Conservation (phyloP, 148 eudicot genomes). For the Euryodendron excelsum region DNA sequence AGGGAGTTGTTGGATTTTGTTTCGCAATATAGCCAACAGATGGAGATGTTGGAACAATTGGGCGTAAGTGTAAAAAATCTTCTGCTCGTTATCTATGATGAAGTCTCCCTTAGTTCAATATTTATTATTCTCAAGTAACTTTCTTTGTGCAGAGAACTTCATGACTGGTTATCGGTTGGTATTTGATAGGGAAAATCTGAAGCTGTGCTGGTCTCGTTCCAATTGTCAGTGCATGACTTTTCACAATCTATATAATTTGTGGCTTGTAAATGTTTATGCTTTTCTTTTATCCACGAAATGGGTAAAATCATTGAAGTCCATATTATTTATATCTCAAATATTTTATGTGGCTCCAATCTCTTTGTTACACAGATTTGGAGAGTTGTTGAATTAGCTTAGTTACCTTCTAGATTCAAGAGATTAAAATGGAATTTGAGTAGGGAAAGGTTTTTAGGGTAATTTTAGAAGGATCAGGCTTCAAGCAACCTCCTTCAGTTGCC, state of each 20-base stretch:
- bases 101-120: neutral
- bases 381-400: neutral
- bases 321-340: too few species aligned
- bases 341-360: too few species aligned
- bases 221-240: constrained; percentile 62
- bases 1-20: constrained; percentile 75
- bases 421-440: too few species aligned
- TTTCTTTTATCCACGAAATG: too few species aligned
- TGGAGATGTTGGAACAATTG: constrained; percentile 58
- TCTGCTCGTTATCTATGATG: neutral
- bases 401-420: too few species aligned
- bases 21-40: constrained; percentile 62
- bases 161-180: constrained; percentile 89
- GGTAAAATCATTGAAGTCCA: too few species aligned
- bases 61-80: constrained; percentile 55
- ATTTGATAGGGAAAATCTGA: constrained; percentile 87
- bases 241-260: neutral
- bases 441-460: too few species aligned
- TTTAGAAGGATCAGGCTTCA: too few species aligned
- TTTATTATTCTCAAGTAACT: constrained; percentile 9
- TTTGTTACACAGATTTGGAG: neutral
- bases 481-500: too few species aligned
- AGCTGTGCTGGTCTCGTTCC: constrained; percentile 84
- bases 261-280: neutral
- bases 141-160: constrained; percentile 72